phyloP scores from a whole-genome alignment of 2,329 filamentous ascomycete genomes.

The Botrytis pseudocinerea region DNA sequence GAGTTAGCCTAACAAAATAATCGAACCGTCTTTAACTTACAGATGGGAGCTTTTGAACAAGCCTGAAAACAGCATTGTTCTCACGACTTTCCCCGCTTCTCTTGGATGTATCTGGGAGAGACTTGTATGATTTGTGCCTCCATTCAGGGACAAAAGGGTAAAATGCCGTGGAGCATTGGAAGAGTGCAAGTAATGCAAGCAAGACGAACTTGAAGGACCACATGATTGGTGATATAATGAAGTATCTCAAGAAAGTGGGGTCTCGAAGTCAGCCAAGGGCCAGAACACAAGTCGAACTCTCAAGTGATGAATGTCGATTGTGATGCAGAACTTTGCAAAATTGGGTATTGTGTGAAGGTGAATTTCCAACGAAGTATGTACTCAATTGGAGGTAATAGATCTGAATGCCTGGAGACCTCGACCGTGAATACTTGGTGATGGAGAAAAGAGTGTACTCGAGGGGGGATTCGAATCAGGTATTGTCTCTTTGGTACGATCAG shows the following conservation, averaged over 20 bases:
- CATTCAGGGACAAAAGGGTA: conserved; percentile 35
- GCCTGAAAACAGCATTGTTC: conserved; percentile 24
- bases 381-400: not conserved
- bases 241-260: not conserved
- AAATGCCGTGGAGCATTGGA: conserved; percentile 32
- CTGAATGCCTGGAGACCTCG: not conserved
- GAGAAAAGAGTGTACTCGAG: not conserved
- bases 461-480: not conserved
- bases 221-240: not conserved
- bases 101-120: not conserved
- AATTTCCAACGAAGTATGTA: not conserved
- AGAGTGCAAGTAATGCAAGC: conserved; percentile 3
- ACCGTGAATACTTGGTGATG: not conserved
- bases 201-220: conserved; percentile 5
- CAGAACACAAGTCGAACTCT: not conserved
- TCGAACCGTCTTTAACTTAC: conserved; percentile 23
- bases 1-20: conserved; percentile 13
- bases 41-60: conserved; percentile 30
- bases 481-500: not conserved
- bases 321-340: not conserved
- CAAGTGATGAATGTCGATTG: not conserved
- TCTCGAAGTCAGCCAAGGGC: not conserved
- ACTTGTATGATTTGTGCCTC: conserved; percentile 26
- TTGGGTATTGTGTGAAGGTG: not conserved
- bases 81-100: conserved; percentile 2